Conservation (phyloP, 495 filamentous ascomycete species). For the Aspergillus ostianus region DNA sequence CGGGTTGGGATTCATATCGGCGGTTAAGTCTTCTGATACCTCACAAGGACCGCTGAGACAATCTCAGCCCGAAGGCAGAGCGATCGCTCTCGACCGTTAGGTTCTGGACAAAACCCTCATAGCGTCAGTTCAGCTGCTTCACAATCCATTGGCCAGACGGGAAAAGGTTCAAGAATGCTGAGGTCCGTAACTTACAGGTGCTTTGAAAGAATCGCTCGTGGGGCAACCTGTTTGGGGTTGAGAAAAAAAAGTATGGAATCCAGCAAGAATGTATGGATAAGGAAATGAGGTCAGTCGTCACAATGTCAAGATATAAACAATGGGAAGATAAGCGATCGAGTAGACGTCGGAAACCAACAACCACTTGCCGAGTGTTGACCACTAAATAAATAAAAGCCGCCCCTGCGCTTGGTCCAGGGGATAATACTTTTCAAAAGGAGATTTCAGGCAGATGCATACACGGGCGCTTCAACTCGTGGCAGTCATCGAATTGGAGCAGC, state of each 20-base stretch:
- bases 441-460: too few species aligned
- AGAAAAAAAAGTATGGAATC: not conserved
- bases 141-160: not conserved
- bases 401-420: not conserved
- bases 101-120: not conserved
- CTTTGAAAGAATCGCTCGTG: not conserved
- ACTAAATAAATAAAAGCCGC: not conserved
- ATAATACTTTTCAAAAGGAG: too few species aligned
- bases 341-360: not conserved
- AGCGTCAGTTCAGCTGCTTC: not conserved
- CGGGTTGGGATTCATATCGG: slow-evolving; percentile 33
- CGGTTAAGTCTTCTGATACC: slow-evolving; percentile 21
- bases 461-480: not conserved
- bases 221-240: too few species aligned
- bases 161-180: not conserved
- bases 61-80: not conserved
- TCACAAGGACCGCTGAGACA: slow-evolving; percentile 26
- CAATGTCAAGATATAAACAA: not conserved
- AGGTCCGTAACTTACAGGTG: not conserved
- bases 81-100: not conserved
- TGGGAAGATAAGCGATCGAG: not conserved
- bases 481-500: not conserved
- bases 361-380: not conserved
- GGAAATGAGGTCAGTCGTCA: not conserved
- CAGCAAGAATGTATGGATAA: not conserved